phyloP scores from a whole-genome alignment of 2,329 filamentous ascomycete genomes.

The Emergomyces orientalis region DNA sequence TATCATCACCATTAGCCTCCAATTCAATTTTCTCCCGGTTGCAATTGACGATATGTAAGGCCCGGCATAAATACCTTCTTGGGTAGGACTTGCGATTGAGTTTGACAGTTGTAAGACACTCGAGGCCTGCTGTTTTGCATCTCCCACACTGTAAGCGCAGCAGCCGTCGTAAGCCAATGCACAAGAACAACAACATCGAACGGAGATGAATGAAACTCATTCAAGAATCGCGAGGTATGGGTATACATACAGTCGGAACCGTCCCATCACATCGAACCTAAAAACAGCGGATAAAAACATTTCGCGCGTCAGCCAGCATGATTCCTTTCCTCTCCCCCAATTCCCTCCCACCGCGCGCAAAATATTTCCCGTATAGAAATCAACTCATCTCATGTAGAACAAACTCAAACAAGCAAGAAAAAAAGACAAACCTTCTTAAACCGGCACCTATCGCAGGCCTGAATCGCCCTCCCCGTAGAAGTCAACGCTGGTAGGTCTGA shows the following conservation, averaged over 20 bases:
- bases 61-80: slow-evolving; percentile 8
- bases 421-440: slow-evolving; percentile 12
- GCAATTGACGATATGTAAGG: neutral
- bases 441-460: slow-evolving; percentile 14
- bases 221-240: neutral
- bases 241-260: slow-evolving; percentile 12
- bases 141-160: slow-evolving; percentile 8
- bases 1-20: neutral
- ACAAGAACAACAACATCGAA: neutral
- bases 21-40: neutral
- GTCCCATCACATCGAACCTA: slow-evolving; percentile 13
- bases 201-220: neutral
- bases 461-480: slow-evolving; percentile 10
- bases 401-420: neutral
- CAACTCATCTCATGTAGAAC: neutral
- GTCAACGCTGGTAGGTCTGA: slow-evolving; percentile 9
- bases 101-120: slow-evolving; percentile 14
- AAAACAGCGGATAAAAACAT: neutral
- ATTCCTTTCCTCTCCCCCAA: neutral
- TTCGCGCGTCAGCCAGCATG: neutral
- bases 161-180: neutral
- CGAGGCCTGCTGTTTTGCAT: slow-evolving; percentile 11
- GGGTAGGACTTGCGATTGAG: slow-evolving; percentile 14
- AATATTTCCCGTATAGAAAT: neutral
- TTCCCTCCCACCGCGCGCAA: neutral